A percentile compares a stretch with the other conserved stretches of the same genome.
Evolutionary conservation across 805 yeast genomes (phyloP).

Genomic region (Ogataea siamensis): DNA sequence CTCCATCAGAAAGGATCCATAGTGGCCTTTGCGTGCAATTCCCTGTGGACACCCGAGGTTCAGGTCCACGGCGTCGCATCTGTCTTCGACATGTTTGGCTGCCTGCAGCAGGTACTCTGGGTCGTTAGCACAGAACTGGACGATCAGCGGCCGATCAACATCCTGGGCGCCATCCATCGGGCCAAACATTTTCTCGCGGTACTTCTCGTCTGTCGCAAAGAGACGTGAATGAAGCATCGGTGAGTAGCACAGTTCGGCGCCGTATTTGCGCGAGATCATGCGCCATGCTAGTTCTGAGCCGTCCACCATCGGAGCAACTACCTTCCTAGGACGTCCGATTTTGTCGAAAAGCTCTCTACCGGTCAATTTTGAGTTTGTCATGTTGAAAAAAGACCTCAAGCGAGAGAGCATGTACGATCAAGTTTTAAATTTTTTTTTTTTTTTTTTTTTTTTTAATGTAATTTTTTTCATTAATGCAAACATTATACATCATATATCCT

Average conservation of each 20-base stretch:
- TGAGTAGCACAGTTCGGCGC: conserved; percentile 91
- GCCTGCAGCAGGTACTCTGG: conserved; percentile 81
- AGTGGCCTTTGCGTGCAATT: conserved; percentile 90
- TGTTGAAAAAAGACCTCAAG: conserved; percentile 4
- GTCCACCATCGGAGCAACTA: conserved; percentile 99
- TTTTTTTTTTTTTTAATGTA: conserved; percentile 2
- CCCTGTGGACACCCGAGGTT: conserved; percentile 99
- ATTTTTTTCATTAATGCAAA: conserved; percentile 4
- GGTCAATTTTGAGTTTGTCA: conserved; percentile 28
- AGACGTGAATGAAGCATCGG: conserved; percentile 96
- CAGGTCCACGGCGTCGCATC: conserved; percentile 94
- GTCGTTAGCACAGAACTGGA: conserved; percentile 96
- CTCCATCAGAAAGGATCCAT: conserved; percentile 95
- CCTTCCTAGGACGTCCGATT: conserved; percentile 73
- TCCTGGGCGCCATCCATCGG: conserved; percentile 67
- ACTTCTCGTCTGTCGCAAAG: conserved; percentile 81
- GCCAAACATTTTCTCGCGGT: conserved; percentile 72
- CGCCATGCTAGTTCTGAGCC: conserved; percentile 97
- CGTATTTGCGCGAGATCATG: conserved; percentile 76
- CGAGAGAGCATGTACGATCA: conserved; percentile 5
- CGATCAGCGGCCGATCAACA: conserved; percentile 81
- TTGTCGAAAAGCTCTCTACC: conserved; percentile 73
- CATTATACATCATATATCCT: conserved; percentile 2
- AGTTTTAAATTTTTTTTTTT: neutral
- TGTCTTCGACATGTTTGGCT: conserved; percentile 73